Percentiles rank a stretch among this genome's conserved stretches.
Conservation (phyloP, 768 basidiomycete genomes). For the Tylopilus felleus region DNA sequence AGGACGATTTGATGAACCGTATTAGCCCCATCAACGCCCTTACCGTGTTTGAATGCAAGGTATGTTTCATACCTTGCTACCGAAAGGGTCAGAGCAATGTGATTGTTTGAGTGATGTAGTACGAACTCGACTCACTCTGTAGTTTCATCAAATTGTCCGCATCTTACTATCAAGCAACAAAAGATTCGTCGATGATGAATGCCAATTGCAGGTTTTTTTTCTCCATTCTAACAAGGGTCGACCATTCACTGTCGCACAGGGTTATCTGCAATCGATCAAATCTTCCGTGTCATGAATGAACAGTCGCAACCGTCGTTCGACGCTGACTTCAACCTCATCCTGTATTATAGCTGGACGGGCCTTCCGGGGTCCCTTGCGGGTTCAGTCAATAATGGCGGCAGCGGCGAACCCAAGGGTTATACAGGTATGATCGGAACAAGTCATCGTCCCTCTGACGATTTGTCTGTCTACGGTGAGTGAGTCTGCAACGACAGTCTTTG, state of each 20-base stretch:
- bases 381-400: slow-evolving; percentile 61
- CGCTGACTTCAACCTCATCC: slow-evolving; percentile 66
- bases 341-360: slow-evolving; percentile 83
- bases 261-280: slow-evolving; percentile 62
- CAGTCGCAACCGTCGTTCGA: slow-evolving; percentile 74
- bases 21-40: slow-evolving; percentile 61
- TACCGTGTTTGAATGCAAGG: slow-evolving; percentile 83
- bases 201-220: slow-evolving; percentile 48
- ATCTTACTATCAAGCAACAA: slow-evolving; percentile 68
- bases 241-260: slow-evolving; percentile 37
- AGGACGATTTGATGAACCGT: neutral
- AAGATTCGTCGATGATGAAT: slow-evolving; percentile 70
- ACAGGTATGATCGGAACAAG: slow-evolving; percentile 75
- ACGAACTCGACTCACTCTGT: slow-evolving; percentile 77
- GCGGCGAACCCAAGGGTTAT: slow-evolving; percentile 71
- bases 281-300: slow-evolving; percentile 74
- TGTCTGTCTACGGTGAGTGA: slow-evolving; percentile 64
- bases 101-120: slow-evolving; percentile 37
- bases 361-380: slow-evolving; percentile 57
- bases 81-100: neutral
- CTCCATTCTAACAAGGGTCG: neutral
- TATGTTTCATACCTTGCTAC: slow-evolving; percentile 19
- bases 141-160: slow-evolving; percentile 77
- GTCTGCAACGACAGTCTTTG: slow-evolving; percentile 4
- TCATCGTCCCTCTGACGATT: slow-evolving; percentile 74